These are phyloP conservation scores for Jaapia argillacea DNA, from an alignment of 768 basidiomycete species.

Conservation along the genomic window DNA sequence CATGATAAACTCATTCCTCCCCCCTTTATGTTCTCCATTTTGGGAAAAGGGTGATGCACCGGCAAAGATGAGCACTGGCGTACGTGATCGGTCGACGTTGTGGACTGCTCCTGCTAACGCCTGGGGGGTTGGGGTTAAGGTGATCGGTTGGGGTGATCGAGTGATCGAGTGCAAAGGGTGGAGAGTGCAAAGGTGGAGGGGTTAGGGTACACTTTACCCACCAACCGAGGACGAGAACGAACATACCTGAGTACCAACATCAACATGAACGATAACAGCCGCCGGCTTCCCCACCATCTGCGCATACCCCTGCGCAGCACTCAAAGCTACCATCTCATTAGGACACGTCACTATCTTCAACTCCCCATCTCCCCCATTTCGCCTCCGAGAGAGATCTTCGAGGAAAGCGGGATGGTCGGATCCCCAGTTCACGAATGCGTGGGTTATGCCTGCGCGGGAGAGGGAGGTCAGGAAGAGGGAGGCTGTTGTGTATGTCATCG, in stretches of 20 bases:
- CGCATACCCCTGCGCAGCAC: constrained; percentile 62
- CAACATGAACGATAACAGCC: constrained; percentile 66
- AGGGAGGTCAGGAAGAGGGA: constrained; percentile 52
- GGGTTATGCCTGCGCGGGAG: constrained; percentile 47
- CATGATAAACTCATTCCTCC: constrained; percentile 67
- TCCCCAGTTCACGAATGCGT: constrained; percentile 70
- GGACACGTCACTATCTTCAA: constrained; percentile 58
- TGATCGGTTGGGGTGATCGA: too few relatives aligned
- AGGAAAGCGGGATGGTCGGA: constrained; percentile 66
- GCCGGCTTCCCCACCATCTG: constrained; percentile 58
- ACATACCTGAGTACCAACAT: constrained; percentile 56
- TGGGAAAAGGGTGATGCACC: constrained; percentile 55
- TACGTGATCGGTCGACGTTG: constrained; percentile 52
- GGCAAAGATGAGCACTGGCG: constrained; percentile 62
- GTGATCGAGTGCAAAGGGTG: too few relatives aligned
- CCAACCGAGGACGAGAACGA: not conserved
- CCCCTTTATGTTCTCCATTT: constrained; percentile 47
- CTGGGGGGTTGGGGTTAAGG: constrained; percentile 22
- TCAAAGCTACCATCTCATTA: constrained; percentile 70
- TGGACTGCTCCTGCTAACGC: constrained; percentile 64
- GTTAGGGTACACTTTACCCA: not conserved
- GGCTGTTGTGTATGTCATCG: constrained; percentile 53
- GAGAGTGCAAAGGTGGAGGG: too few relatives aligned
- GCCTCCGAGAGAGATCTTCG: constrained; percentile 56
- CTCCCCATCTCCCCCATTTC: constrained; percentile 25